A percentile compares a stretch with the other conserved stretches of the same genome.
Conservation (phyloP, 2,329 filamentous ascomycete genomes). For the Albophoma yamanashiensis region DNA sequence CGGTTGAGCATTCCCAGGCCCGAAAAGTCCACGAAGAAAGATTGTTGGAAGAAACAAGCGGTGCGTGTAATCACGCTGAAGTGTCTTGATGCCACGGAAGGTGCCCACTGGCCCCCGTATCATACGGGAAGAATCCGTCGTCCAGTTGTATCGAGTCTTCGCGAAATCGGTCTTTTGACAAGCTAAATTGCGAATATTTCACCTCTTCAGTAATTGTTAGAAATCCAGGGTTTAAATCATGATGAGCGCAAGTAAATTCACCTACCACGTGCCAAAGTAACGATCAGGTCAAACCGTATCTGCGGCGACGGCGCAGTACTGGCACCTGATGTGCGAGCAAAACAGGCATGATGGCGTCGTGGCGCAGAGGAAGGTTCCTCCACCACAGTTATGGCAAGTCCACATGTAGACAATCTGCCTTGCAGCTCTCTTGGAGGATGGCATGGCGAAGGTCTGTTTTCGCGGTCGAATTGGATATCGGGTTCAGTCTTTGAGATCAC, state of each 20-base stretch:
- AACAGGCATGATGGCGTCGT: conserved; percentile 5
- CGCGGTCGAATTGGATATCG: background rate
- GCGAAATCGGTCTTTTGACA: background rate
- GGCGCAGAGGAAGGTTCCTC: conserved; percentile 1
- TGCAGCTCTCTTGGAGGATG: background rate
- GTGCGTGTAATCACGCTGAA: background rate
- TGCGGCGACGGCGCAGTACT: background rate
- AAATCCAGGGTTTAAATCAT: background rate
- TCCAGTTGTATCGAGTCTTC: background rate
- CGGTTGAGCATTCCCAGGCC: background rate
- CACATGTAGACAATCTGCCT: conserved; percentile 2
- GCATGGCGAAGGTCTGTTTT: background rate
- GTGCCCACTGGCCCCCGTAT: background rate
- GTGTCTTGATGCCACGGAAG: background rate
- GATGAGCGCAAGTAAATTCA: no score
- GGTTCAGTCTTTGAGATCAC: background rate
- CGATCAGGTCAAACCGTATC: background rate
- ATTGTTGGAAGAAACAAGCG: background rate
- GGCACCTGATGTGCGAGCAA: conserved; percentile 2
- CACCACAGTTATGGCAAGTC: conserved; percentile 5
- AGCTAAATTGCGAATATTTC: background rate
- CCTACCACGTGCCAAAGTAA: background rate
- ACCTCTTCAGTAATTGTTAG: background rate
- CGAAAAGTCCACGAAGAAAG: background rate
- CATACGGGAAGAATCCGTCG: background rate